phyloP scores from a whole-genome alignment of 2,329 filamentous ascomycete species.

The Colletotrichum trifolii region DNA sequence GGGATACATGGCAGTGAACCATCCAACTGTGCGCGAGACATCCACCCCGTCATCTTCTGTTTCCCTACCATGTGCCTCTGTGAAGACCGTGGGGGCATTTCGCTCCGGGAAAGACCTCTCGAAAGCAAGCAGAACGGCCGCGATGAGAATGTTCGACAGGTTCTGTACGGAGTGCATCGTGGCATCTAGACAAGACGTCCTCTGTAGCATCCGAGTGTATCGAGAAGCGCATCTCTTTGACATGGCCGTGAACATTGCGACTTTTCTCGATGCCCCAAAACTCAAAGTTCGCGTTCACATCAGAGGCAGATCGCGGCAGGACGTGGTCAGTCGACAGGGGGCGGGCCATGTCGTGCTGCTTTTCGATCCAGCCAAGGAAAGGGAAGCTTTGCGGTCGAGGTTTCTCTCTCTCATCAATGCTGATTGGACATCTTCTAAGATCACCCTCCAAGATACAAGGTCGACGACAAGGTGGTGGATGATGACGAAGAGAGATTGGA shows the following conservation, averaged over 20 bases:
- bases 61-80: conserved; percentile 51
- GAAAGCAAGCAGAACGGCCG: conserved; percentile 45
- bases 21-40: conserved; percentile 48
- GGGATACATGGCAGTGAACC: conserved; percentile 52
- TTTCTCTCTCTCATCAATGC: neutral
- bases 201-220: conserved; percentile 35
- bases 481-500: conserved; percentile 45
- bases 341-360: neutral
- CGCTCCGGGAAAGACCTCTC: conserved; percentile 44
- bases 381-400: conserved; percentile 1
- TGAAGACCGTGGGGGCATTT: conserved; percentile 43
- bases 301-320: conserved; percentile 26
- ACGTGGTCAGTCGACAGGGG: neutral
- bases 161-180: conserved; percentile 44
- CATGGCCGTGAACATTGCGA: conserved; percentile 40
- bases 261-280: conserved; percentile 41
- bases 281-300: conserved; percentile 36
- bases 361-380: conserved; percentile 4
- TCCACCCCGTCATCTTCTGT: conserved; percentile 43
- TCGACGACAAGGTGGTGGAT: conserved; percentile 55
- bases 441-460: conserved; percentile 57
- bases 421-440: conserved; percentile 55
- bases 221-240: conserved; percentile 27
- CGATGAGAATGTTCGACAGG: conserved; percentile 50
- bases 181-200: conserved; percentile 38